Evolutionary conservation across 371 early-diverging fungal genomes (phyloP).

Genomic region (Mucor sp.): DNA sequence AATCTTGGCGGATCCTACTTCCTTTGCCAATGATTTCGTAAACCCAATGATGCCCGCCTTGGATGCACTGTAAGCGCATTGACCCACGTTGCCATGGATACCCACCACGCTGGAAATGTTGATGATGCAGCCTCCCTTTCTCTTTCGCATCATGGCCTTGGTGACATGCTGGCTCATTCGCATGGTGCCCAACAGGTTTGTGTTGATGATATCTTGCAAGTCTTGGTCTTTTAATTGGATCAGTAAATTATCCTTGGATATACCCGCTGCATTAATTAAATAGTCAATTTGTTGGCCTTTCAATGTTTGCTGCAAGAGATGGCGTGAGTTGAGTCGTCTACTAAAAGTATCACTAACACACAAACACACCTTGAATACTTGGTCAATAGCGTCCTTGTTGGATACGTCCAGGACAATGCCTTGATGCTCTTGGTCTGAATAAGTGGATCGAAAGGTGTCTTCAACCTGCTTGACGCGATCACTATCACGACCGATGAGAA

Average conservation of each 20-base stretch:
- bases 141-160: conserved; percentile 59
- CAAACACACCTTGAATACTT: conserved; percentile 36
- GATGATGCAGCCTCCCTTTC: conserved; percentile 73
- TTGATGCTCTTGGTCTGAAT: conserved; percentile 27
- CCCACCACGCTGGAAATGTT: conserved; percentile 87
- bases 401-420: conserved; percentile 56
- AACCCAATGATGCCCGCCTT: conserved; percentile 88
- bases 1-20: conserved; percentile 73
- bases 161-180: conserved; percentile 57
- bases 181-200: conserved; percentile 79
- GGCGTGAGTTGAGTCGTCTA: not conserved
- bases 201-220: conserved; percentile 58
- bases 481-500: conserved; percentile 61
- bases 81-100: conserved; percentile 76
- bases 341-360: too few species aligned
- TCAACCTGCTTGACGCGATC: conserved; percentile 41
- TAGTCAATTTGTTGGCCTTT: conserved; percentile 44
- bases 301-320: conserved; percentile 17
- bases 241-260: conserved; percentile 62
- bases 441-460: conserved; percentile 24
- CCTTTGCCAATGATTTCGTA: conserved; percentile 80
- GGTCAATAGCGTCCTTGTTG: conserved; percentile 39
- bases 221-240: conserved; percentile 49
- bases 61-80: conserved; percentile 79
- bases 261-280: conserved; percentile 70